Conservation (phyloP, 306 rosid genomes). For the Trifolium dubium region DNA sequence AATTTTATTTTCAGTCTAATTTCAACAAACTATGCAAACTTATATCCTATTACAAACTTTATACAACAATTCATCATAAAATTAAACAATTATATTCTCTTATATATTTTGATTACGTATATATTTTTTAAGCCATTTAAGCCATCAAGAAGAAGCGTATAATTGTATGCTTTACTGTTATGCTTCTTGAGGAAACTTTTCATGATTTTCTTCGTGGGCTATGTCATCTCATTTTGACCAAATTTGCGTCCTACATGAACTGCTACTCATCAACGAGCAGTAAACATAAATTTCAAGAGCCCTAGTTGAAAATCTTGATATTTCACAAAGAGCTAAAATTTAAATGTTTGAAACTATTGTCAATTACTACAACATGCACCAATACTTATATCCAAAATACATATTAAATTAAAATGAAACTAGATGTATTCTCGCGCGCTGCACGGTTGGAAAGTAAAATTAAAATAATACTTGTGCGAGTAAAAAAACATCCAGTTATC, state of each 20-base stretch:
- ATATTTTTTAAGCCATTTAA: conserved; percentile 28
- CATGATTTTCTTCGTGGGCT: conserved; percentile 17
- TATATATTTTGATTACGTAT: background rate
- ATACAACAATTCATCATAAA: conserved; percentile 30
- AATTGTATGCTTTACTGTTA: conserved; percentile 25
- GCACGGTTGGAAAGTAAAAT: too few relatives aligned
- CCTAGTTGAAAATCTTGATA: conserved; percentile 22
- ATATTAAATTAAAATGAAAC: background rate
- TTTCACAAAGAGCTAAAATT: conserved; percentile 16
- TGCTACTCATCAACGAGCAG: conserved; percentile 22
- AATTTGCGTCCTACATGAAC: conserved; percentile 32
- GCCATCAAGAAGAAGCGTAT: conserved; percentile 31
- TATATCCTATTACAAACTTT: conserved; percentile 15
- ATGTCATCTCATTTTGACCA: conserved; percentile 13
- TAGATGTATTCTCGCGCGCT: too few relatives aligned
- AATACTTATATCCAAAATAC: background rate
- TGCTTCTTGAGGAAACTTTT: conserved; percentile 37
- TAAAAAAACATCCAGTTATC: too few relatives aligned
- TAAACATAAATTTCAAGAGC: conserved; percentile 19
- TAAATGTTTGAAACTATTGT: conserved; percentile 14
- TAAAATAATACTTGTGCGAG: too few relatives aligned
- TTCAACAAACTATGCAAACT: conserved; percentile 32
- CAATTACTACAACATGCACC: conserved; percentile 9
- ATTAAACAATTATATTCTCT: conserved; percentile 29
- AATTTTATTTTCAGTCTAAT: conserved; percentile 12